Conservation (phyloP, 2,329 filamentous ascomycete species). For the Fusarium sp. region DNA sequence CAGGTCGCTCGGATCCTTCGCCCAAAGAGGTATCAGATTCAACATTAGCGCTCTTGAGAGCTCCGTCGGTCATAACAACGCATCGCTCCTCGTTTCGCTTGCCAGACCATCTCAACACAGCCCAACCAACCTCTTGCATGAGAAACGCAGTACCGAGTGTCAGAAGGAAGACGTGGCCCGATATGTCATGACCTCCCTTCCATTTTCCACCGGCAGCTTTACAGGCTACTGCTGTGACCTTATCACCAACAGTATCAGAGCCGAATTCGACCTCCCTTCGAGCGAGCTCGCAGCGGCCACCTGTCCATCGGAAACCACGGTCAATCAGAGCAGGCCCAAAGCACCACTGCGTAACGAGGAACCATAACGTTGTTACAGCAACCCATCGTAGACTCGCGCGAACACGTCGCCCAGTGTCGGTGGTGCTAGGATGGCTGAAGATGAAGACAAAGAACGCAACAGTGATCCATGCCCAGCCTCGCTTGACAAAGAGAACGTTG, state of each 20-base stretch:
- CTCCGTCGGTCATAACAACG: conserved; percentile 72
- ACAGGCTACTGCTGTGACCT: conserved; percentile 81
- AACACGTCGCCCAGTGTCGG: conserved; percentile 50
- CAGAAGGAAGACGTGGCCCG: conserved; percentile 92
- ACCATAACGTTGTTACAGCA: conserved; percentile 80
- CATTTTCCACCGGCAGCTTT: conserved; percentile 84
- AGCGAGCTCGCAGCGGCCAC: conserved; percentile 79
- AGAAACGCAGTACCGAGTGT: conserved; percentile 85
- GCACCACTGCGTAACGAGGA: conserved; percentile 93
- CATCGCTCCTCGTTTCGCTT: conserved; percentile 67
- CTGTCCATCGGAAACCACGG: conserved; percentile 86
- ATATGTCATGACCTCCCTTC: conserved; percentile 96
- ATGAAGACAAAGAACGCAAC: conserved; percentile 76
- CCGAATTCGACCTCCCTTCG: conserved; percentile 57
- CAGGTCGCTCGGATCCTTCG: conserved; percentile 36
- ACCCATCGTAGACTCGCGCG: conserved; percentile 74
- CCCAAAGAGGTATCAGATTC: conserved; percentile 49
- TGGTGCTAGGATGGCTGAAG: conserved; percentile 69
- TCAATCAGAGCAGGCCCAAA: conserved; percentile 93
- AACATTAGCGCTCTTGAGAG: conserved; percentile 66
- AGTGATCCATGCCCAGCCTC: conserved; percentile 93
- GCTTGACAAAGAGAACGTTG: conserved; percentile 93
- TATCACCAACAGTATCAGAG: conserved; percentile 56
- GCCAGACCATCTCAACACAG: conserved; percentile 56
- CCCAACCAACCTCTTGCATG: conserved; percentile 78